Evolutionary conservation across 2,329 filamentous ascomycete genomes (phyloP), one percentile per base, ranked within the genome.

Genomic region (Remersonia thermophila): DNA sequence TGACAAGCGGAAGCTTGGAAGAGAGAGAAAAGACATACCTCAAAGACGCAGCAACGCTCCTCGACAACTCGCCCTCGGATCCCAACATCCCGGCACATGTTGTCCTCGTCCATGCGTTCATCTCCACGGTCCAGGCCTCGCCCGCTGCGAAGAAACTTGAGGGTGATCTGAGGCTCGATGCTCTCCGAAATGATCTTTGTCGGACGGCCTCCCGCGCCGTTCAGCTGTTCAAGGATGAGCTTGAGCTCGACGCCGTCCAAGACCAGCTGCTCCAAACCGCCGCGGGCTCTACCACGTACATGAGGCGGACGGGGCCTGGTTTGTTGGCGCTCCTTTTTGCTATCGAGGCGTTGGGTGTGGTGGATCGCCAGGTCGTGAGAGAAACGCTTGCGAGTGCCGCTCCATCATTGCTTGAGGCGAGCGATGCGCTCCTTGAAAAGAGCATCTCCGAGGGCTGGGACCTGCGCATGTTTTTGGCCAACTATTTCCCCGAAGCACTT

Each of bases 401-500:
- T 8, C 27, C 38, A 2, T 36, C 38, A 3, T 32, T 47, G 9
- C 33, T 53, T 7, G 37, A 46, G 30, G 32, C 36, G 7, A 49
- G 50, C 26, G 40, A 47, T 23, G 36, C 36, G n/a, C 39, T 51
- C 10, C 41, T 50, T 16, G 26, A 32, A 7, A 37, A 43, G n/a
- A 39, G 44, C 7, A 35, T 37, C n/a, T 43, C 47, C 25, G 36
- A 43, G 7, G 65, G 62, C 5, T 71, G 67, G 66, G 61, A 61
- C 42, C 45, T 67, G 18, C 58, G 62, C 36, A 59, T 55, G 3
- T 65, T 71, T 36, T 45, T 70, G 9, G 53, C 55, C 4, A 59
- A 49, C 4, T 54, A 61, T 33, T 53, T 65, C 15, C 47, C 54
- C 1, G 42, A 52, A 4, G 43, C 51, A 1, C 38, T 62, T 13